A percentile compares a stretch with the other conserved stretches of the same genome.
These are phyloP conservation scores for Protomyces lactucae-debilis DNA, from an alignment of 1,139 yeast species.

Conservation along the genomic window DNA sequence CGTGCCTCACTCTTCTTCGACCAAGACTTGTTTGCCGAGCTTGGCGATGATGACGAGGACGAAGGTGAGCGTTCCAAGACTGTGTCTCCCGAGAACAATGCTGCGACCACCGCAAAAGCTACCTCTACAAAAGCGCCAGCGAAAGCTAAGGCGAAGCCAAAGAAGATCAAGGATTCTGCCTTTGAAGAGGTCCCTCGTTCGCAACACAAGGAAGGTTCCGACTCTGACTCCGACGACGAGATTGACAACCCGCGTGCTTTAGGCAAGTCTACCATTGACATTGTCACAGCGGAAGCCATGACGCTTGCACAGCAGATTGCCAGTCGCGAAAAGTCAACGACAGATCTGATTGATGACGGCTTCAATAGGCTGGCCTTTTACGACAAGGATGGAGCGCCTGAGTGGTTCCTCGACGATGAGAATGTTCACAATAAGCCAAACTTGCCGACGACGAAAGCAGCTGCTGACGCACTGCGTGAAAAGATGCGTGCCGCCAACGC, in stretches of 20 bases:
- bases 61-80: slow-evolving; percentile 7
- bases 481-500: slow-evolving; percentile 88
- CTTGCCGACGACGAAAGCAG: slow-evolving; percentile 94
- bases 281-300: slow-evolving; percentile 96
- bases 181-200: slow-evolving; percentile 29
- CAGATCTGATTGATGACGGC: slow-evolving; percentile 84
- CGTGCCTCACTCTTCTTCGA: slow-evolving; percentile 74
- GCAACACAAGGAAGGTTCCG: slow-evolving; percentile 26
- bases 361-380: slow-evolving; percentile 87
- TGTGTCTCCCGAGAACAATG: slow-evolving; percentile 30
- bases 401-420: slow-evolving; percentile 95
- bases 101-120: slow-evolving; percentile 32
- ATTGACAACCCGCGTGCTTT: slow-evolving; percentile 45
- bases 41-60: slow-evolving; percentile 38
- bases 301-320: slow-evolving; percentile 96
- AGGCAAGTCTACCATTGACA: slow-evolving; percentile 54
- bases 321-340: slow-evolving; percentile 50
- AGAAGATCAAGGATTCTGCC: slow-evolving; percentile 27
- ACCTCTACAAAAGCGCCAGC: slow-evolving; percentile 32
- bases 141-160: slow-evolving; percentile 27
- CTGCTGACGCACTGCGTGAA: slow-evolving; percentile 84
- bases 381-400: slow-evolving; percentile 84
- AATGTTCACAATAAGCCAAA: slow-evolving; percentile 74
- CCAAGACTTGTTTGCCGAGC: slow-evolving; percentile 62
- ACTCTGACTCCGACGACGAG: slow-evolving; percentile 42